Conservation (phyloP, 306 rosid genomes). For the Mimosa pudica region DNA sequence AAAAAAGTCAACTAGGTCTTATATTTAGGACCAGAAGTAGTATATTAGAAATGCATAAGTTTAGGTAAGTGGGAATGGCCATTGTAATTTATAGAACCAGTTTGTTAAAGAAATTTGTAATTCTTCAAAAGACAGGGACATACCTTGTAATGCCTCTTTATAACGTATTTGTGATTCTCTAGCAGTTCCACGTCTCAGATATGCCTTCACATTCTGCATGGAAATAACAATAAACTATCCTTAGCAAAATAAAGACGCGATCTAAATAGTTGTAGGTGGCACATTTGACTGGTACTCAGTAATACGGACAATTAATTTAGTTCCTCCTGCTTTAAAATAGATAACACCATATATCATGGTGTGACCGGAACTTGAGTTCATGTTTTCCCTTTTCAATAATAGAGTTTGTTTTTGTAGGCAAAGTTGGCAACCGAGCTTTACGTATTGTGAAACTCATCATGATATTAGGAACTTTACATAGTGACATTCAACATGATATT, state of each 20-base stretch:
- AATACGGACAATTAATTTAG: slow-evolving; percentile 10
- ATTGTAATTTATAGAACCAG: not conserved
- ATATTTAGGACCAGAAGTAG: too few relatives aligned
- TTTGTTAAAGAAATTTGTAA: slow-evolving; percentile 10
- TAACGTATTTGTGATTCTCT: slow-evolving; percentile 66
- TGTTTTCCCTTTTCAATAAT: not conserved
- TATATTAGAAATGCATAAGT: slow-evolving; percentile 6
- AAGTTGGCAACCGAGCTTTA: not conserved
- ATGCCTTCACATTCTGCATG: slow-evolving; percentile 89
- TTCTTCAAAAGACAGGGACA: slow-evolving; percentile 23
- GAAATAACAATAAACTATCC: slow-evolving; percentile 7
- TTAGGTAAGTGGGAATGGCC: not conserved
- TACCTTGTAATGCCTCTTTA: slow-evolving; percentile 78
- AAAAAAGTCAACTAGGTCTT: too few relatives aligned
- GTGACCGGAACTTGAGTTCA: not conserved
- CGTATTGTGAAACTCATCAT: not conserved
- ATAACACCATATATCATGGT: slow-evolving; percentile 2
- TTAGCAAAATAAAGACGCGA: slow-evolving; percentile 1
- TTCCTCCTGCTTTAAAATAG: slow-evolving; percentile 1
- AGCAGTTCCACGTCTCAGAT: slow-evolving; percentile 88
- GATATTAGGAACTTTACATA: not conserved
- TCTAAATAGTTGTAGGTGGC: not conserved
- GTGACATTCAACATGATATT: not conserved
- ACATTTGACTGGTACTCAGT: not conserved
- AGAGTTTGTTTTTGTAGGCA: not conserved